A percentile compares a stretch with the other conserved stretches of the same genome.
phyloP scores from a whole-genome alignment of 805 yeast species.

The Nakazawaea peltata region DNA sequence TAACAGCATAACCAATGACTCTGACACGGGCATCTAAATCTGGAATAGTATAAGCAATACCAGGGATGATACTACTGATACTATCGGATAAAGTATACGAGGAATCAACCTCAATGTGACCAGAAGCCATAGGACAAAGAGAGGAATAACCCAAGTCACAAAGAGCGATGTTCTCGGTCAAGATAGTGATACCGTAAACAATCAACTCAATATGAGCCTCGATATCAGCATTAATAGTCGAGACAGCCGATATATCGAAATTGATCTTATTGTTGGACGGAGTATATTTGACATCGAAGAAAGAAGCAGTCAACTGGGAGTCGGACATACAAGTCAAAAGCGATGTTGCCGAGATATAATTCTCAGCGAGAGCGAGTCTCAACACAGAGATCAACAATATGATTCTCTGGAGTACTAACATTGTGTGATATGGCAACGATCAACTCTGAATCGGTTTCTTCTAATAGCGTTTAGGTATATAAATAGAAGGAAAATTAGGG shows the following conservation, averaged over 20 bases:
- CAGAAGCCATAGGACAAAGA: slow-evolving; percentile 81
- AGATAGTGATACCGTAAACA: slow-evolving; percentile 71
- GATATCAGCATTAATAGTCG: slow-evolving; percentile 69
- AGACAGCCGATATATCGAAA: slow-evolving; percentile 68
- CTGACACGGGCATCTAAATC: slow-evolving; percentile 89
- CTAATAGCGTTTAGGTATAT: no score
- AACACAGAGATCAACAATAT: slow-evolving; percentile 2
- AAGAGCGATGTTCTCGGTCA: slow-evolving; percentile 47
- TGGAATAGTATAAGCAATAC: slow-evolving; percentile 83
- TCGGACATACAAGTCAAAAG: slow-evolving; percentile 87
- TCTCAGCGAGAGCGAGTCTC: slow-evolving; percentile 17
- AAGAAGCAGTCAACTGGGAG: slow-evolving; percentile 80
- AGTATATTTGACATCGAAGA: slow-evolving; percentile 66
- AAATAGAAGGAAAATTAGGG: no score
- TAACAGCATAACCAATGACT: slow-evolving; percentile 51
- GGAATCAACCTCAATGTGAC: slow-evolving; percentile 69
- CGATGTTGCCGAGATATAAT: slow-evolving; percentile 38
- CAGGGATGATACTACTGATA: slow-evolving; percentile 54
- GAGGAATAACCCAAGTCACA: slow-evolving; percentile 50
- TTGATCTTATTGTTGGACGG: slow-evolving; percentile 57
- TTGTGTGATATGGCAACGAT: no score
- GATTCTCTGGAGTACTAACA: no score
- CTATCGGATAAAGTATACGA: slow-evolving; percentile 33
- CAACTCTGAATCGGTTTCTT: no score
- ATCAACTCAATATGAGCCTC: slow-evolving; percentile 57